phyloP scores from a whole-genome alignment of 495 filamentous ascomycete species.

The Penicillium tannophilum region DNA sequence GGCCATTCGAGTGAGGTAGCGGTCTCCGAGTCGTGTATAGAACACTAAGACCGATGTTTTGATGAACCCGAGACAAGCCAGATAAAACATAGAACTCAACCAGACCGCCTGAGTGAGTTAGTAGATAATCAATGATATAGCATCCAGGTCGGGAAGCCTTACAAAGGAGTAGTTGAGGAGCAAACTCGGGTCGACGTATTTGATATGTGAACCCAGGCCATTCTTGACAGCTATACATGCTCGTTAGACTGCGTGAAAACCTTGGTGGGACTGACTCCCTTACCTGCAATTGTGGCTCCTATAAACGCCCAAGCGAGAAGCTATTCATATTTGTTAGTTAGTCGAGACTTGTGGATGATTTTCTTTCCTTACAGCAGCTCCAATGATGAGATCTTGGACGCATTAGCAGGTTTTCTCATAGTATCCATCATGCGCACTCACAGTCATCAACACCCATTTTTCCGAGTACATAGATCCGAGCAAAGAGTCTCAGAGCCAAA shows the following conservation, averaged over 20 bases:
- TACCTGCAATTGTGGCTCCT: constrained; percentile 37
- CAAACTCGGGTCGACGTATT: constrained; percentile 22
- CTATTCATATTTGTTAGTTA: constrained; percentile 16
- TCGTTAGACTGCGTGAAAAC: constrained; percentile 8
- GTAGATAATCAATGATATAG: background rate
- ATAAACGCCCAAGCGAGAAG: constrained; percentile 41
- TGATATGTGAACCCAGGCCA: constrained; percentile 36
- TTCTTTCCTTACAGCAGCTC: constrained; percentile 35
- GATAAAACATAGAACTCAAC: constrained; percentile 47
- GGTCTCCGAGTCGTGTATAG: constrained; percentile 43
- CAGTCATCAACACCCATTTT: constrained; percentile 42
- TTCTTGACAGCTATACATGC: constrained; percentile 31
- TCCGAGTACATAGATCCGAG: constrained; percentile 36
- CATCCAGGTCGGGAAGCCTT: background rate
- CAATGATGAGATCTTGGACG: constrained; percentile 36
- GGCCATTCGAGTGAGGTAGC: constrained; percentile 32
- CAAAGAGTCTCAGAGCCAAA: constrained; percentile 37
- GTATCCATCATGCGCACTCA: constrained; percentile 17
- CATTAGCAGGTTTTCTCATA: background rate
- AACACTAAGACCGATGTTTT: constrained; percentile 44
- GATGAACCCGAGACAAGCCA: constrained; percentile 42
- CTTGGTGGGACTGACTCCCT: constrained; percentile 4
- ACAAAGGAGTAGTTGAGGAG: constrained; percentile 37
- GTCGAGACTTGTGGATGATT: background rate
- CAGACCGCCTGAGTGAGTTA: constrained; percentile 33